Conservation (phyloP, 1,139 yeast species). For the Pichia sp. region DNA sequence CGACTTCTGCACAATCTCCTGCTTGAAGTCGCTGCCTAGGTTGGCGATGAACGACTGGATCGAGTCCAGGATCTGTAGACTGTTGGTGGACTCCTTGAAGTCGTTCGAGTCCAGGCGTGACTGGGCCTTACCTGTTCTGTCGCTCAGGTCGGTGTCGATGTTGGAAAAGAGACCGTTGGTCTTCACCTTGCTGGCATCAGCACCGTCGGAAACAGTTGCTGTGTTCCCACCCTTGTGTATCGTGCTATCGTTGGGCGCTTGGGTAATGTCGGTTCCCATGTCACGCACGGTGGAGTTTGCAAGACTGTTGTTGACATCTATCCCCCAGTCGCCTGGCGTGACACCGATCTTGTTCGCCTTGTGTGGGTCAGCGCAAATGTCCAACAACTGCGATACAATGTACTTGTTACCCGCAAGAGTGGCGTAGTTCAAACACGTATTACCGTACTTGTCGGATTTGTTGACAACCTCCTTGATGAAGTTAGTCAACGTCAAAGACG, state of each 20-base stretch:
- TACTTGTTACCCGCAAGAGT: constrained; percentile 82
- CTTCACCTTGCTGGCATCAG: not conserved
- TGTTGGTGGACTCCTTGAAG: constrained; percentile 17
- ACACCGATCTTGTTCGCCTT: constrained; percentile 81
- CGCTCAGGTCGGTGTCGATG: not conserved
- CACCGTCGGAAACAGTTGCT: not conserved
- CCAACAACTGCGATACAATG: constrained; percentile 74
- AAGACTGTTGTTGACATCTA: constrained; percentile 27
- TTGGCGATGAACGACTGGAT: constrained; percentile 40
- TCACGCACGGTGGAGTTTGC: constrained; percentile 12
- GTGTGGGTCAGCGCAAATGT: constrained; percentile 79
- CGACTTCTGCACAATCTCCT: constrained; percentile 46
- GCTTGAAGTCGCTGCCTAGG: constrained; percentile 45
- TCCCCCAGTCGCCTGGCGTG: constrained; percentile 82
- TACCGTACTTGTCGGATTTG: constrained; percentile 79
- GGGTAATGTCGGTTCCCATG: not conserved
- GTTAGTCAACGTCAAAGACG: constrained; percentile 50
- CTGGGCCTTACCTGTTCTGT: not conserved
- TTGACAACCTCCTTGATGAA: constrained; percentile 67
- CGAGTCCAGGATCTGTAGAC: constrained; percentile 41
- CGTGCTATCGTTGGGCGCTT: not conserved
- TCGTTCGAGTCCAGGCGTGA: not conserved
- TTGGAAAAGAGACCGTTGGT: not conserved
- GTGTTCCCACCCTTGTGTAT: not conserved
- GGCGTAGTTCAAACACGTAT: constrained; percentile 84